phyloP scores from a whole-genome alignment of 345 rosid species.

The Bretschneidera sinensis region DNA sequence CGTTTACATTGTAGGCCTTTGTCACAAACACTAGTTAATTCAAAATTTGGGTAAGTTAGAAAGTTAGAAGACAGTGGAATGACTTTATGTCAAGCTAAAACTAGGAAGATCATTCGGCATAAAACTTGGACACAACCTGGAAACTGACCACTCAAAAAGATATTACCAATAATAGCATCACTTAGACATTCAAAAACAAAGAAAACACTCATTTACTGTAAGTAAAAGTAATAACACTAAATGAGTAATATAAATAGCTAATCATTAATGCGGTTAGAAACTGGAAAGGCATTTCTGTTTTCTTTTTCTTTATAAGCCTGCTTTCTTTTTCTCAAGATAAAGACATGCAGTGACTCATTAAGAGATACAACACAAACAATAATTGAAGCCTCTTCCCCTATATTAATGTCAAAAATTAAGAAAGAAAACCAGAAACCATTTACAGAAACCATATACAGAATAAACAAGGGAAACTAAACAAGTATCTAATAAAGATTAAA shows the following conservation, averaged over 20 bases:
- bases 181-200: too few species aligned
- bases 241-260: neutral
- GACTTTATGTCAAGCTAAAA: neutral
- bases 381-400: neutral
- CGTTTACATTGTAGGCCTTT: neutral
- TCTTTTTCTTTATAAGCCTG: neutral
- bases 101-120: neutral
- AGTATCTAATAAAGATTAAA: too few species aligned
- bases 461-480: too few species aligned
- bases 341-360: neutral
- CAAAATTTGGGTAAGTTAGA: neutral
- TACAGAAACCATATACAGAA: neutral
- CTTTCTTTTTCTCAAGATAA: neutral
- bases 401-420: neutral
- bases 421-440: neutral
- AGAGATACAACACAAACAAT: neutral
- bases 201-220: too few species aligned
- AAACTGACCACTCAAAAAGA: neutral
- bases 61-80: neutral
- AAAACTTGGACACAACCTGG: neutral
- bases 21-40: neutral
- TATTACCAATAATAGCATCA: too few species aligned
- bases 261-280: neutral
- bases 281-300: too few species aligned
- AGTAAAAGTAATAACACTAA: neutral